Evolutionary conservation across 2,329 filamentous ascomycete species (phyloP).

Genomic region (Pyrenochaeta sp.): DNA sequence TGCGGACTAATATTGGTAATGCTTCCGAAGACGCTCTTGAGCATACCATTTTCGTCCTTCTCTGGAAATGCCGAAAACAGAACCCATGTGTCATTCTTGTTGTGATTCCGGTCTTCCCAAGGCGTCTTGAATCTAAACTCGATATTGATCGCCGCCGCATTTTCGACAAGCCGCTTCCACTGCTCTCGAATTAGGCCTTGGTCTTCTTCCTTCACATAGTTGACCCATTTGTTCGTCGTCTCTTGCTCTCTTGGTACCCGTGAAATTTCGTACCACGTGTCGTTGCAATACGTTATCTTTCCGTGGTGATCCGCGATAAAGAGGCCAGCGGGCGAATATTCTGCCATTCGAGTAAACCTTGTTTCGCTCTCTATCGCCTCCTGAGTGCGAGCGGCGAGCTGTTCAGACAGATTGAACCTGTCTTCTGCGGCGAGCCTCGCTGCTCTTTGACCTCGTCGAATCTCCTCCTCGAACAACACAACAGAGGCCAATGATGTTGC

Average conservation of each 20-base stretch:
- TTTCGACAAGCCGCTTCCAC: slow-evolving; percentile 69
- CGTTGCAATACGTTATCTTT: slow-evolving; percentile 80
- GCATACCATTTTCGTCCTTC: slow-evolving; percentile 67
- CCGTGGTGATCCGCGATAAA: slow-evolving; percentile 81
- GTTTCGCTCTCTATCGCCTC: slow-evolving; percentile 71
- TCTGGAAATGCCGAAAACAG: slow-evolving; percentile 80
- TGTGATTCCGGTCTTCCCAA: slow-evolving; percentile 65
- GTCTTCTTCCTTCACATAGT: slow-evolving; percentile 74
- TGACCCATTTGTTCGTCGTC: slow-evolving; percentile 74
- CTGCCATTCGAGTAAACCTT: slow-evolving; percentile 83
- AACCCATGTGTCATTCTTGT: slow-evolving; percentile 75
- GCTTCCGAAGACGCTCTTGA: slow-evolving; percentile 80
- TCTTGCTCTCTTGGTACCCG: slow-evolving; percentile 68
- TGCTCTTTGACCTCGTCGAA: slow-evolving; percentile 75
- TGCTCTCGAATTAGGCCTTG: slow-evolving; percentile 64
- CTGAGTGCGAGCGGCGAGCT: slow-evolving; percentile 70
- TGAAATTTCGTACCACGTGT: slow-evolving; percentile 76
- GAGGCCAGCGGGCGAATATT: slow-evolving; percentile 83
- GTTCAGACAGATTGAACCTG: slow-evolving; percentile 78
- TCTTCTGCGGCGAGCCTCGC: slow-evolving; percentile 79
- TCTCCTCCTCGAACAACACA: slow-evolving; percentile 84
- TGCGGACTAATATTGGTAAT: slow-evolving; percentile 87
- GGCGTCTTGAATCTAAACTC: slow-evolving; percentile 79
- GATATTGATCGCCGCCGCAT: slow-evolving; percentile 71
- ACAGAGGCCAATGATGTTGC: slow-evolving; percentile 83